phyloP scores from a whole-genome alignment of 345 rosid genomes.

The Eucalyptus cladocalyx region DNA sequence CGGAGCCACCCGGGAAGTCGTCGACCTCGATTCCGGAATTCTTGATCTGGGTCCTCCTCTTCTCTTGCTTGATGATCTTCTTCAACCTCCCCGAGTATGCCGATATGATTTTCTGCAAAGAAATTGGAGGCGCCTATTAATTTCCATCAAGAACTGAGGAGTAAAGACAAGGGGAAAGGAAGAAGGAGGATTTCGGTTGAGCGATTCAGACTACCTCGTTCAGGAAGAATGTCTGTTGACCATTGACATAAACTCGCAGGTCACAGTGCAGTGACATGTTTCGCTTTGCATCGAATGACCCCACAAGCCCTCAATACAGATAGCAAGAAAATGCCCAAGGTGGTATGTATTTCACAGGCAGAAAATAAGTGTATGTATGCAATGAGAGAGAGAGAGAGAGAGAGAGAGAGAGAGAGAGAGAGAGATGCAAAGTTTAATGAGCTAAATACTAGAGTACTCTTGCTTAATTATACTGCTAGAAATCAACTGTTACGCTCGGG shows the following conservation, averaged over 20 bases:
- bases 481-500: neutral
- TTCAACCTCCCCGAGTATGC: constrained; percentile 42
- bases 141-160: neutral
- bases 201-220: constrained; percentile 24
- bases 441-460: neutral
- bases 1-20: constrained; percentile 57
- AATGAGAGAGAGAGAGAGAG: no score
- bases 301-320: neutral
- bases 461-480: neutral
- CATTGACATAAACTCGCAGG: constrained; percentile 35
- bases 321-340: neutral
- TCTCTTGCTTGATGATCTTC: constrained; percentile 38
- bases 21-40: constrained; percentile 18
- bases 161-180: neutral
- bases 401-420: neutral
- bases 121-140: neutral
- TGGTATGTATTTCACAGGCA: neutral
- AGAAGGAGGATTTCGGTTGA: neutral
- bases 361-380: neutral
- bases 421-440: neutral
- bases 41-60: constrained; percentile 26
- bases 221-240: constrained; percentile 37
- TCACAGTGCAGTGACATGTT: constrained; percentile 33
- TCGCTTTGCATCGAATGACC: neutral
- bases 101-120: constrained; percentile 38